Percentiles rank a stretch among this genome's conserved stretches.
These are phyloP conservation scores for Neltuma alba DNA, from an alignment of 306 rosid species.

Conservation along the genomic window DNA sequence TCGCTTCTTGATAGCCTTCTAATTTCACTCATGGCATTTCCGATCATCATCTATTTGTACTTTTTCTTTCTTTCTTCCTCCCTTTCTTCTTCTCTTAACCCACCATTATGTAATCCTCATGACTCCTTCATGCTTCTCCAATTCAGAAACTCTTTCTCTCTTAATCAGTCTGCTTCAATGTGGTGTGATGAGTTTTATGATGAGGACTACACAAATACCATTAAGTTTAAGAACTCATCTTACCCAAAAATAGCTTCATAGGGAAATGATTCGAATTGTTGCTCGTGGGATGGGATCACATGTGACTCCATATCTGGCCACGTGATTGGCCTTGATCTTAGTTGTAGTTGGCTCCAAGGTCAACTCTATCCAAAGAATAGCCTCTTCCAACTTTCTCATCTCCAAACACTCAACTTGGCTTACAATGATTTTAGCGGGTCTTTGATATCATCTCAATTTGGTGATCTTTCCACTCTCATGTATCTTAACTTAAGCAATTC, in stretches of 20 bases:
- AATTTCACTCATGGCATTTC: no score
- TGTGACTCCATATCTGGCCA: constrained; percentile 21
- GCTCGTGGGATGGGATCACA: constrained; percentile 29
- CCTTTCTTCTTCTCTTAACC: neutral
- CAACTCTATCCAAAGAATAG: neutral
- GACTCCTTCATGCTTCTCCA: neutral
- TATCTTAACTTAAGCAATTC: neutral
- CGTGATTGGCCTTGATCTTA: neutral
- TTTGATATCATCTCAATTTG: neutral
- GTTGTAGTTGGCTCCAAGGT: neutral
- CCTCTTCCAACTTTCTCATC: neutral
- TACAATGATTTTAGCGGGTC: neutral
- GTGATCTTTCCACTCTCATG: neutral
- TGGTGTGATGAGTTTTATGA: neutral
- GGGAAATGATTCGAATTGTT: constrained; percentile 12
- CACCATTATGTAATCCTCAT: neutral
- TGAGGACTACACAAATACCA: no score
- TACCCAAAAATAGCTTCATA: constrained; percentile 15
- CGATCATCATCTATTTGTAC: no score
- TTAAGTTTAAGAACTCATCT: neutral
- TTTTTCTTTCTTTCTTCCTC: neutral
- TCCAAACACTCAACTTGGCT: neutral
- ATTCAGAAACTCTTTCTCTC: neutral
- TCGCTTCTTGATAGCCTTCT: no score
- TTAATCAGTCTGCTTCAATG: neutral